These are phyloP conservation scores for Dillenia suffruticosa DNA, from an alignment of 164 flowering plant genomes.

Conservation along the genomic window DNA sequence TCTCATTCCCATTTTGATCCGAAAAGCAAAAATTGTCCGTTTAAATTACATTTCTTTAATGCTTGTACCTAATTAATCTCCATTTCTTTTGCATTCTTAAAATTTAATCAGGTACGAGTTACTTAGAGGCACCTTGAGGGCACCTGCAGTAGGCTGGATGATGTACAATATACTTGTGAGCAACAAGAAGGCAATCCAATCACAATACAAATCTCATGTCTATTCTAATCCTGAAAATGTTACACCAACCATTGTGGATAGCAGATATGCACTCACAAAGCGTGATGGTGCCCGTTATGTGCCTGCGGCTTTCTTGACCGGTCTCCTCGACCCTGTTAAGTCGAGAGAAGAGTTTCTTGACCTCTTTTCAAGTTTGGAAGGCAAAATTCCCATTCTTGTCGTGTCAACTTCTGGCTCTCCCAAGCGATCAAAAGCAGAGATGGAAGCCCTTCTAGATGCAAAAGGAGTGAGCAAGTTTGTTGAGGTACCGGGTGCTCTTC, in stretches of 20 bases:
- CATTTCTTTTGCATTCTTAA: not conserved
- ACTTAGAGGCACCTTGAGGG: slow-evolving; percentile 75
- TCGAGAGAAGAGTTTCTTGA: slow-evolving; percentile 73
- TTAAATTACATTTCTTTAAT: too few species aligned
- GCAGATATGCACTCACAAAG: slow-evolving; percentile 73
- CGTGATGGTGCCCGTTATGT: slow-evolving; percentile 82
- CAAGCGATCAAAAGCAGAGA: slow-evolving; percentile 92
- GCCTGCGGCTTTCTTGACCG: slow-evolving; percentile 97
- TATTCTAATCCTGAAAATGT: slow-evolving; percentile 84
- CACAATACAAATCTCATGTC: slow-evolving; percentile 94
- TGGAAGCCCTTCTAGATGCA: slow-evolving; percentile 83
- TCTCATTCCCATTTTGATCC: too few species aligned
- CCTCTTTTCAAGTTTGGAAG: slow-evolving; percentile 64
- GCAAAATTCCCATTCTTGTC: slow-evolving; percentile 58
- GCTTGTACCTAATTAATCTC: not conserved
- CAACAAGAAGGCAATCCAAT: slow-evolving; percentile 84
- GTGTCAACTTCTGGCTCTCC: slow-evolving; percentile 66
- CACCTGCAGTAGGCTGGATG: slow-evolving; percentile 99
- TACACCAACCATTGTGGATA: slow-evolving; percentile 61
- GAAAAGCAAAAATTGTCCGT: too few species aligned
- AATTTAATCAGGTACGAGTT: slow-evolving; percentile 62
- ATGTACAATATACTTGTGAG: slow-evolving; percentile 94
- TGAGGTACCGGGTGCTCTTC: slow-evolving; percentile 85
- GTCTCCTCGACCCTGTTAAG: slow-evolving; percentile 80
- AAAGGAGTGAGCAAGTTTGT: slow-evolving; percentile 82